Percentiles rank a stretch among this genome's conserved stretches.
These are phyloP conservation scores for Leccinum colubrinum DNA, from an alignment of 1,284 basidiomycete genomes.

Conservation along the genomic window DNA sequence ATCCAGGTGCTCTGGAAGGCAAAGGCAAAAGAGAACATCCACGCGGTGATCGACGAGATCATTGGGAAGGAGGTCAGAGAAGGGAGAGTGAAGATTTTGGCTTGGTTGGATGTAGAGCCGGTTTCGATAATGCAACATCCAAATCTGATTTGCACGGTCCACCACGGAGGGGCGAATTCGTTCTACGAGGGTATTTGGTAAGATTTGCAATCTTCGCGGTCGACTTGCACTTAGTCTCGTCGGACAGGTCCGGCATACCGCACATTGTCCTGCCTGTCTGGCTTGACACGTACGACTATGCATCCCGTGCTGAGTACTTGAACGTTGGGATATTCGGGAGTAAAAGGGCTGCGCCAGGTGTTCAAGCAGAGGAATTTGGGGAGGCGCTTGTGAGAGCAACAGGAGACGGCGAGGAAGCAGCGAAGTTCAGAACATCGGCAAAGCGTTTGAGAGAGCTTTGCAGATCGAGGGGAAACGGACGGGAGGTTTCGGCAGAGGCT, in stretches of 20 bases:
- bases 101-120: slow-evolving; percentile 12
- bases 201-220: not conserved
- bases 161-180: slow-evolving; percentile 20
- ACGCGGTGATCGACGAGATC: not conserved
- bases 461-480: slow-evolving; percentile 7
- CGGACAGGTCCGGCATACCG: slow-evolving; percentile 6
- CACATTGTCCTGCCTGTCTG: slow-evolving; percentile 15
- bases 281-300: slow-evolving; percentile 19
- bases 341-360: slow-evolving; percentile 4
- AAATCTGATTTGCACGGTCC: slow-evolving; percentile 16
- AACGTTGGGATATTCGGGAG: slow-evolving; percentile 15
- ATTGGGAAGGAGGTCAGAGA: not conserved
- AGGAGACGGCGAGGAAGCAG: slow-evolving; percentile 10
- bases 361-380: slow-evolving; percentile 12
- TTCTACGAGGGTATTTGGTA: slow-evolving; percentile 17
- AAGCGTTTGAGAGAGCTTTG: slow-evolving; percentile 10
- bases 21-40: not conserved
- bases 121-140: slow-evolving; percentile 15
- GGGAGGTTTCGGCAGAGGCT: not conserved
- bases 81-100: not conserved
- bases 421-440: slow-evolving; percentile 5
- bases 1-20: slow-evolving; percentile 15
- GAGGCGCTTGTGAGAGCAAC: slow-evolving; percentile 8
- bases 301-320: slow-evolving; percentile 10
- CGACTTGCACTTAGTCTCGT: not conserved